Evolutionary conservation across 495 filamentous ascomycete genomes (phyloP).

Genomic region (Melanomma pulvis-pyrius): DNA sequence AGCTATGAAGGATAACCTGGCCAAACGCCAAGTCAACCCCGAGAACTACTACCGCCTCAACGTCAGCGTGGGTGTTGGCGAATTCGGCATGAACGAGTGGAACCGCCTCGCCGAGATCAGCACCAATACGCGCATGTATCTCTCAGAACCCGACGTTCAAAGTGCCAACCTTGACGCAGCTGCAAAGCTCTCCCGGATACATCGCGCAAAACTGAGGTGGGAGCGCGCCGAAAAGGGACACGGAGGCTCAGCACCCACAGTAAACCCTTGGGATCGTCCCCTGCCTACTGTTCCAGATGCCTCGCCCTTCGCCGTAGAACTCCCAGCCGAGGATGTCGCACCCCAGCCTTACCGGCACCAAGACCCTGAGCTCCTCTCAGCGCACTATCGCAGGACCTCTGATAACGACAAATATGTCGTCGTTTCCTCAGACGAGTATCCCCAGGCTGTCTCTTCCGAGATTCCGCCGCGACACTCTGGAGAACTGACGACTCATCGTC

Average conservation of each 20-base stretch:
- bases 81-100: constrained; percentile 99
- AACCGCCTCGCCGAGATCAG: constrained; percentile 88
- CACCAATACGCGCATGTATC: constrained; percentile 83
- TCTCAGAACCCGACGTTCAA: constrained; percentile 72
- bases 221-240: constrained; percentile 38
- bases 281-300: constrained; percentile 41
- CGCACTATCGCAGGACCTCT: constrained; percentile 43
- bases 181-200: constrained; percentile 81
- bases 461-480: constrained; percentile 33
- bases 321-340: constrained; percentile 62
- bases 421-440: constrained; percentile 59
- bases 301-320: constrained; percentile 60
- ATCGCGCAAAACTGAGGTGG: constrained; percentile 62
- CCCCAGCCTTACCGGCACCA: constrained; percentile 41
- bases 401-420: constrained; percentile 65
- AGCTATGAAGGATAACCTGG: constrained; percentile 75
- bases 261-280: constrained; percentile 39
- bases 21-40: constrained; percentile 74
- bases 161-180: constrained; percentile 72
- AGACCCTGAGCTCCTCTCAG: constrained; percentile 23
- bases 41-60: constrained; percentile 98
- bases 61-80: constrained; percentile 94
- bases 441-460: constrained; percentile 47
- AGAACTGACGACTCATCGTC: constrained; percentile 39
- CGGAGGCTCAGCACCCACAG: constrained; percentile 19